Evolutionary conservation across 768 basidiomycete species (phyloP), one percentile per base, ranked within the genome.

Genomic region (Hygrocybe punicea): DNA sequence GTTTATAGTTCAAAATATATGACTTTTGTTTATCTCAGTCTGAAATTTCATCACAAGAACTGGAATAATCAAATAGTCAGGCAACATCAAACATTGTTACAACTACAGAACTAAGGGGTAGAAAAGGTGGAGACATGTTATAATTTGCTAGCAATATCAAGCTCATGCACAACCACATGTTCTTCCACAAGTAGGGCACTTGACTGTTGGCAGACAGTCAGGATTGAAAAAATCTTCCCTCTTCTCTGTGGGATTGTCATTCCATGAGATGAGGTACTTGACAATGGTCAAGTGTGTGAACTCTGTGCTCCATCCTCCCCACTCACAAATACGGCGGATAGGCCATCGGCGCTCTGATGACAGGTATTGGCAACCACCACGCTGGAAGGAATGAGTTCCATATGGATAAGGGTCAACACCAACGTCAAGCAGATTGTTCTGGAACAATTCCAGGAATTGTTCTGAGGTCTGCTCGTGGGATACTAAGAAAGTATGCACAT

Each of bases 251-350:
- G 45, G 29, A 29, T 29, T 29, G 29, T 29, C 29, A 29, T 29
- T 29, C 29, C 29, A 29, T 29, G 29, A 29, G 29, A 29, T 29
- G 29, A 29, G 29, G 29, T 29, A 29, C 29, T 29, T 29, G 29
- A 29, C 29, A 29, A 79, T 76, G 0, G 73, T 78, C 55, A 73
- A 48, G 51, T 69, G 67, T 5, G 71, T 71, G 51, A 75, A 75
- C 40, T 78, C 71, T 4, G 64, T 70, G 53, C 70, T 73, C 77
- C 78, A 79, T 6, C 78, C 79, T 42, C 74, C 78, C 76, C 78
- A 79, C 17, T 74, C 71, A 55, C 78, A 80, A 19, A 80, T 74
- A 3, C 59, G 57, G 0, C 71, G 57, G 1, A 78, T 57, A 0
- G 65, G 60, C 76, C 77, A 78, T 1, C 71, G 66, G 1, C 63